A percentile compares a stretch with the other conserved stretches of the same genome.
These are phyloP conservation scores for Penicillium egyptiacum DNA, from an alignment of 495 filamentous ascomycete species.

Conservation along the genomic window DNA sequence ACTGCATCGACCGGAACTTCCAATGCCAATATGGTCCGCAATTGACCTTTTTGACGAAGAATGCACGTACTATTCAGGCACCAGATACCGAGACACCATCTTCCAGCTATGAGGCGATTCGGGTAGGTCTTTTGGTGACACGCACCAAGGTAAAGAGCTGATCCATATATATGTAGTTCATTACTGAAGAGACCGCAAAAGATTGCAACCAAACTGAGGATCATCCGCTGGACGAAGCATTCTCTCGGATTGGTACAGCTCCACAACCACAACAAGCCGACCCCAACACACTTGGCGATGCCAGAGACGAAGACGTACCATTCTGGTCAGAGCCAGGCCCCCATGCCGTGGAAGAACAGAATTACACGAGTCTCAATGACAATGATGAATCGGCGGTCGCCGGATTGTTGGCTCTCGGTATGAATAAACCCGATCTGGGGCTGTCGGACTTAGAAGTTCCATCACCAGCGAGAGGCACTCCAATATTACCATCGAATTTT, in stretches of 20 bases:
- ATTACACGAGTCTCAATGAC: conserved; percentile 20
- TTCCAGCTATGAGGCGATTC: conserved; percentile 25
- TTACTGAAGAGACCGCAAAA: conserved; percentile 24
- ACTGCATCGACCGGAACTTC: conserved; percentile 41
- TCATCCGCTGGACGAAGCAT: background rate
- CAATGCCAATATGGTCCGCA: conserved; percentile 42
- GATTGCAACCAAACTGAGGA: background rate
- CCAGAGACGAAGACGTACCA: conserved; percentile 3
- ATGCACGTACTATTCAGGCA: conserved; percentile 32
- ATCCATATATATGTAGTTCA: conserved; percentile 24
- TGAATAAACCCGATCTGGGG: conserved; percentile 9
- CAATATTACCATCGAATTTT: background rate
- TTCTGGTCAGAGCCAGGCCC: conserved; percentile 1
- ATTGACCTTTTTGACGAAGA: conserved; percentile 44
- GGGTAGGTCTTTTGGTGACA: conserved; percentile 15
- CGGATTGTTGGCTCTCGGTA: conserved; percentile 36
- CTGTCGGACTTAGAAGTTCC: conserved; percentile 18
- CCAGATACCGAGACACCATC: conserved; percentile 15
- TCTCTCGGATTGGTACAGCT: conserved; percentile 5
- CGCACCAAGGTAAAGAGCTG: background rate
- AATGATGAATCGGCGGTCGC: conserved; percentile 37
- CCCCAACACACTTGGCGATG: background rate
- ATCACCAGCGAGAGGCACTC: background rate
- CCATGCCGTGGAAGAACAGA: background rate
- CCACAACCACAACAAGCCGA: background rate